Conservation (phyloP, 352 stramenopile species). For the Phytophthora idaei region DNA sequence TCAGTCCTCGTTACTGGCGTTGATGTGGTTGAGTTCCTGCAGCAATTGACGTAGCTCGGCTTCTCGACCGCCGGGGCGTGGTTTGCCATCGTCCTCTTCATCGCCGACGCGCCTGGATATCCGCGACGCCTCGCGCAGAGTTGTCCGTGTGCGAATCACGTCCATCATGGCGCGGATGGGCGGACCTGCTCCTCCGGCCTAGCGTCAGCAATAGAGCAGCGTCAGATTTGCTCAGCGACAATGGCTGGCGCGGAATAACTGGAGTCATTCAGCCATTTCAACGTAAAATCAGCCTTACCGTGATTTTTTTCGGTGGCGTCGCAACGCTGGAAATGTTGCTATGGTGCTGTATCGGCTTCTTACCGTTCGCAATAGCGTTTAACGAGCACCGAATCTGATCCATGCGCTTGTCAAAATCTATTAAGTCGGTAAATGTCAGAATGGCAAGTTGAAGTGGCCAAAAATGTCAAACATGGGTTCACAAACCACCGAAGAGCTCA, state of each 20-base stretch:
- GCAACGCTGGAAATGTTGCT: background rate
- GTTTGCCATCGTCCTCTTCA: background rate
- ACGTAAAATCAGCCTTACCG: conserved; percentile 15
- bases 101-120: conserved; percentile 23
- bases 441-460: conserved; percentile 15
- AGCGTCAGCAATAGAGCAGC: conserved; percentile 16
- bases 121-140: conserved; percentile 23
- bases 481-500: conserved; percentile 7
- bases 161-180: conserved; percentile 31
- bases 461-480: conserved; percentile 7
- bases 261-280: conserved; percentile 18
- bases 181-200: conserved; percentile 14
- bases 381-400: conserved; percentile 72
- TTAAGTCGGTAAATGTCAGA: conserved; percentile 2
- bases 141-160: conserved; percentile 14
- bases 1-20: conserved; percentile 8
- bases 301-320: conserved; percentile 22
- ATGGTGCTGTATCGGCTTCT: conserved; percentile 1
- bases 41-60: conserved; percentile 45
- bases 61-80: conserved; percentile 28
- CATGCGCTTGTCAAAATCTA: conserved; percentile 78
- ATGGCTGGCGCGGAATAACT: conserved; percentile 1
- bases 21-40: conserved; percentile 41
- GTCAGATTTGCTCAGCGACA: conserved; percentile 5
- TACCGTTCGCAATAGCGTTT: conserved; percentile 52